phyloP scores from a whole-genome alignment of 352 stramenopile genomes.

The Pythium dissotocum region DNA sequence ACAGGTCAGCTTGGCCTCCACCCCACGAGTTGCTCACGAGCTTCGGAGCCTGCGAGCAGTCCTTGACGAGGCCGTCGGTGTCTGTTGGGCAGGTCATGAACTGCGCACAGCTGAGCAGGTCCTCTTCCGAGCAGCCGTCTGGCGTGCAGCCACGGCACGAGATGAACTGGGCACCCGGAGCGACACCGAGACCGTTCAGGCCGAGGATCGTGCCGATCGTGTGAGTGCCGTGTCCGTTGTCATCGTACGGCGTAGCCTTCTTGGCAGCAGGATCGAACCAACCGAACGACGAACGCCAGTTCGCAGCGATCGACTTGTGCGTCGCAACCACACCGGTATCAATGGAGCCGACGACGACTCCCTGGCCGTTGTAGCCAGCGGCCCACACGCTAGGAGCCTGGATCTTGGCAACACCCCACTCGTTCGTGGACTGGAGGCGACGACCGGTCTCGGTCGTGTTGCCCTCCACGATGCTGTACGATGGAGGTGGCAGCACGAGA shows the following conservation, averaged over 20 bases:
- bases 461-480: background rate
- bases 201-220: conserved; percentile 8
- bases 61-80: background rate
- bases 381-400: conserved; percentile 17
- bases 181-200: conserved; percentile 3
- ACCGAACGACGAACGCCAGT: conserved; percentile 11
- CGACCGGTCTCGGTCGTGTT: background rate
- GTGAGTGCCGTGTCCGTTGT: background rate
- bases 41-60: conserved; percentile 3
- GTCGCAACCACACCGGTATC: conserved; percentile 28
- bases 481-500: background rate
- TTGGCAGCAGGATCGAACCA: conserved; percentile 22
- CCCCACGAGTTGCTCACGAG: conserved; percentile 30
- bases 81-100: conserved; percentile 24
- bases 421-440: background rate
- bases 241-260: conserved; percentile 19
- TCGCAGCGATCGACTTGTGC: conserved; percentile 12
- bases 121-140: conserved; percentile 15
- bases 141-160: background rate
- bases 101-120: conserved; percentile 24
- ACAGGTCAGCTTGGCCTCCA: background rate
- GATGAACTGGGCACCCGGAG: conserved; percentile 9
- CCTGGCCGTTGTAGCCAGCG: no score
- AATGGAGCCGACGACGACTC: conserved; percentile 1
- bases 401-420: conserved; percentile 27